Percentiles rank a stretch among this genome's conserved stretches.
These are phyloP conservation scores for Rhizomucor pusillus DNA, from an alignment of 371 early-diverging fungal genomes.

Conservation along the genomic window DNA sequence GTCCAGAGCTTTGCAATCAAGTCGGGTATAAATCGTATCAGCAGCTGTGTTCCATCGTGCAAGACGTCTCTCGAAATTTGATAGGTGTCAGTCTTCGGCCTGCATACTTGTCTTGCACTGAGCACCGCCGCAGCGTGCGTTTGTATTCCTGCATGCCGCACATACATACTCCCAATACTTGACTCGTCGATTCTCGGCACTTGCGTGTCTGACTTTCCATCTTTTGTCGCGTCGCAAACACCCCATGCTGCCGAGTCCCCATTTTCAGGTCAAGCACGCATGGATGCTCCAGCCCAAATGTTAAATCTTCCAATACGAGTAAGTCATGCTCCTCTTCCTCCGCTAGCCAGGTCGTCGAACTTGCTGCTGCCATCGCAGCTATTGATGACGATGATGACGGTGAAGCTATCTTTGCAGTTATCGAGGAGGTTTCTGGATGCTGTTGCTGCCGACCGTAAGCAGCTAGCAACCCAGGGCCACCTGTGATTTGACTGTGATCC, in stretches of 20 bases:
- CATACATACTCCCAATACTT: constrained; percentile 83
- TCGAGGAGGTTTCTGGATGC: too few species aligned
- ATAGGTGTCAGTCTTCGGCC: constrained; percentile 78
- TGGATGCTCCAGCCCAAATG: constrained; percentile 74
- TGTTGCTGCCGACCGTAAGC: too few species aligned
- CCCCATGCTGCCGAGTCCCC: constrained; percentile 94
- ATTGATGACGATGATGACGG: too few species aligned
- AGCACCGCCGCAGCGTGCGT: constrained; percentile 14
- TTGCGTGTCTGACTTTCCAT: constrained; percentile 78
- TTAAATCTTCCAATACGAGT: constrained; percentile 87
- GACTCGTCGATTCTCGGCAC: constrained; percentile 84
- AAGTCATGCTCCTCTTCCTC: constrained; percentile 53
- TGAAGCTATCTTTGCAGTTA: too few species aligned
- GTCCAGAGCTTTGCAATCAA: constrained; percentile 67
- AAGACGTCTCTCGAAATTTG: constrained; percentile 72
- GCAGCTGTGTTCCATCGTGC: constrained; percentile 66
- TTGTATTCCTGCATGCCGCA: constrained; percentile 92
- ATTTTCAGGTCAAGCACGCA: constrained; percentile 95
- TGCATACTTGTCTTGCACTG: constrained; percentile 89
- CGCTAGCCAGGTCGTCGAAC: neutral
- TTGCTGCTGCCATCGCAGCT: too few species aligned
- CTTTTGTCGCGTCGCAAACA: constrained; percentile 78
- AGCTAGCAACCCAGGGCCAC: too few species aligned
- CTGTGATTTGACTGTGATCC: too few species aligned
- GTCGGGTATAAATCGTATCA: constrained; percentile 72